These are phyloP conservation scores for Acaromyces ingoldii DNA, from an alignment of 1,284 basidiomycete genomes.

Conservation along the genomic window DNA sequence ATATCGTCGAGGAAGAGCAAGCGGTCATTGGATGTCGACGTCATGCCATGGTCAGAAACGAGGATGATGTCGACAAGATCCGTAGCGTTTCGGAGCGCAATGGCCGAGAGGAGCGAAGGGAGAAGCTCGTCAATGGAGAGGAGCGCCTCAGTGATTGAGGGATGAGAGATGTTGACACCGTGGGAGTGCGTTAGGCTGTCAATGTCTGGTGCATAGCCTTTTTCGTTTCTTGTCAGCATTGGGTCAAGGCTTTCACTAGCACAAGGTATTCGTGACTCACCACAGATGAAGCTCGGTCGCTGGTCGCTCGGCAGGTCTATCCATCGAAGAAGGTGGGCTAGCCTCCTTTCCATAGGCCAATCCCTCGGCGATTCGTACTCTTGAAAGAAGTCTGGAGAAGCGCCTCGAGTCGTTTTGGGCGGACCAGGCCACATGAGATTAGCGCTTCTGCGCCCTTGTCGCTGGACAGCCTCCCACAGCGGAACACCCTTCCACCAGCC, in stretches of 20 bases:
- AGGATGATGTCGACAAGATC: constrained; percentile 82
- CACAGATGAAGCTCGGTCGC: constrained; percentile 24
- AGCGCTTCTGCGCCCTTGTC: constrained; percentile 16
- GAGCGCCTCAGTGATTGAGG: constrained; percentile 57
- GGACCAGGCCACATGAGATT: constrained; percentile 42
- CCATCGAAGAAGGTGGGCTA: constrained; percentile 19
- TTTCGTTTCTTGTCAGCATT: neutral
- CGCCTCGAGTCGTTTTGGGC: constrained; percentile 15
- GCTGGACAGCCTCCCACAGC: constrained; percentile 25
- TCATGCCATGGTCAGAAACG: constrained; percentile 91
- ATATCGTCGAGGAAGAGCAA: constrained; percentile 77
- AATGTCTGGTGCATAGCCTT: constrained; percentile 60
- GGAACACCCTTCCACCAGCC: constrained; percentile 32
- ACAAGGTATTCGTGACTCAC: neutral
- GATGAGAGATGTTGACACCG: constrained; percentile 60
- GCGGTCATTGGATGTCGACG: constrained; percentile 69
- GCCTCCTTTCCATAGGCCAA: constrained; percentile 17
- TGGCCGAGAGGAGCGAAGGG: constrained; percentile 61
- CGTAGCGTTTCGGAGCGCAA: constrained; percentile 69
- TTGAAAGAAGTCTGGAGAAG: constrained; percentile 20
- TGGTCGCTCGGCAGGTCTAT: constrained; percentile 18
- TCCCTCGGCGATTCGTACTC: constrained; percentile 26
- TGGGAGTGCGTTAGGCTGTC: constrained; percentile 63
- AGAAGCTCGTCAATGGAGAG: constrained; percentile 69
- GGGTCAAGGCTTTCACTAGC: neutral